These are phyloP conservation scores for Xylaria sp. DNA, from an alignment of 2,329 filamentous ascomycete species.

Conservation along the genomic window DNA sequence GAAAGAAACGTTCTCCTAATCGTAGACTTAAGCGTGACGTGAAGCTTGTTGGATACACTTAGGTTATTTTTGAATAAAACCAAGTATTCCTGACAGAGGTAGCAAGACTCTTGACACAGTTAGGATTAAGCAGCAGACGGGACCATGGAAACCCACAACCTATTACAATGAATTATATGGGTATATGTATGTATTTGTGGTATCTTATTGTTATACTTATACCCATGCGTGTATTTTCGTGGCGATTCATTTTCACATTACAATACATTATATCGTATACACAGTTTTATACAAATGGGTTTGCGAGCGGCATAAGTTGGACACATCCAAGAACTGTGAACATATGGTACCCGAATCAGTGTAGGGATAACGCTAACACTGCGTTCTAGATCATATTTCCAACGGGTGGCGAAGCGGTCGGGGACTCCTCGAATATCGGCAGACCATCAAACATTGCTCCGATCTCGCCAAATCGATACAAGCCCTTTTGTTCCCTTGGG, in stretches of 20 bases:
- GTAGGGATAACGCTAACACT: slow-evolving; percentile 25
- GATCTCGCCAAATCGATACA: slow-evolving; percentile 59
- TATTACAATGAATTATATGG: background rate
- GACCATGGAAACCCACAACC: background rate
- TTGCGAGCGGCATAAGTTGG: background rate
- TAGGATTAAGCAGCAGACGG: background rate
- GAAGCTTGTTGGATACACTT: background rate
- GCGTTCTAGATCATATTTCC: slow-evolving; percentile 31
- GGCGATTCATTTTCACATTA: background rate
- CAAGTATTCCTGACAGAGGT: background rate
- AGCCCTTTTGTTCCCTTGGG: slow-evolving; percentile 40
- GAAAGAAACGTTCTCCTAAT: no score
- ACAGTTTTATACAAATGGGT: background rate
- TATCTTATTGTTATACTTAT: slow-evolving; percentile 12
- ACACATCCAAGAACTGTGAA: background rate
- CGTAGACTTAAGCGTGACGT: background rate
- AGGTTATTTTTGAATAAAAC: background rate
- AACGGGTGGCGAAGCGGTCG: slow-evolving; percentile 16
- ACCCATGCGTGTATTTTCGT: background rate
- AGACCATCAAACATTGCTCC: slow-evolving; percentile 55
- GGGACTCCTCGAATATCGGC: slow-evolving; percentile 37
- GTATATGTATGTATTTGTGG: background rate
- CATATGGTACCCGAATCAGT: background rate
- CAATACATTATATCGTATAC: background rate
- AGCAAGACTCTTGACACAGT: background rate